Evolutionary conservation across 208 protist species (phyloP).

Genomic region (Paratrypanosoma confusum): DNA sequence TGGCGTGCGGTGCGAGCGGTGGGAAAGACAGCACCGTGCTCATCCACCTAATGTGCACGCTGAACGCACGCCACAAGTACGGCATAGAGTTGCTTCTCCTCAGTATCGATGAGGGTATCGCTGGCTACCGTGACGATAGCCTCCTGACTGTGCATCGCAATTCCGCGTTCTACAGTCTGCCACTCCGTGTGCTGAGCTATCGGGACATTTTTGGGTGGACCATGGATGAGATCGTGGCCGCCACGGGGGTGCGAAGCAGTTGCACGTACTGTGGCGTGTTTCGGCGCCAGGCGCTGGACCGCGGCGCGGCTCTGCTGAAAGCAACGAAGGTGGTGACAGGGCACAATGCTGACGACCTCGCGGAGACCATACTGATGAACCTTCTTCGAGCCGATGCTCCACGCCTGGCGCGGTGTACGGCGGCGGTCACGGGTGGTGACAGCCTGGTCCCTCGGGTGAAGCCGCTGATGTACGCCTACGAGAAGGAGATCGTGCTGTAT

Average conservation of each 20-base stretch:
- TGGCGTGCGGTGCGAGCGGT: slow-evolving; percentile 93
- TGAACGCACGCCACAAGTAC: slow-evolving; percentile 92
- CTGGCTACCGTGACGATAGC: slow-evolving; percentile 96
- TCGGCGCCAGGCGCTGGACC: slow-evolving; percentile 92
- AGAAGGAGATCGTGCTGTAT: slow-evolving; percentile 99
- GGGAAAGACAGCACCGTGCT: slow-evolving; percentile 97
- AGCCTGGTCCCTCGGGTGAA: slow-evolving; percentile 87
- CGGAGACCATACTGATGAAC: slow-evolving; percentile 98
- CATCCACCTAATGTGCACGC: slow-evolving; percentile 85
- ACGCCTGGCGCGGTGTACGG: slow-evolving; percentile 87
- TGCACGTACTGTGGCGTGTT: slow-evolving; percentile 98
- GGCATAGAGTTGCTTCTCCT: slow-evolving; percentile 89
- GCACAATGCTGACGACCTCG: slow-evolving; percentile 98
- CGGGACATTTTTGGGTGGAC: slow-evolving; percentile 95
- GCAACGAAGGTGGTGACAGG: slow-evolving; percentile 94
- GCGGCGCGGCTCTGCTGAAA: slow-evolving; percentile 78
- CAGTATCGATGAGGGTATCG: slow-evolving; percentile 98
- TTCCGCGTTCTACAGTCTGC: slow-evolving; percentile 82
- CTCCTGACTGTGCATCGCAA: slow-evolving; percentile 95
- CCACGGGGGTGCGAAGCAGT: slow-evolving; percentile 89
- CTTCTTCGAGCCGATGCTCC: slow-evolving; percentile 90
- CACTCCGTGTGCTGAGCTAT: slow-evolving; percentile 92
- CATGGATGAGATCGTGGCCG: slow-evolving; percentile 95
- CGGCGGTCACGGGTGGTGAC: slow-evolving; percentile 29
- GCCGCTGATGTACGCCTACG: slow-evolving; percentile 95